These are phyloP conservation scores for Tephrocybe rancida DNA, from an alignment of 768 basidiomycete genomes.

Conservation along the genomic window DNA sequence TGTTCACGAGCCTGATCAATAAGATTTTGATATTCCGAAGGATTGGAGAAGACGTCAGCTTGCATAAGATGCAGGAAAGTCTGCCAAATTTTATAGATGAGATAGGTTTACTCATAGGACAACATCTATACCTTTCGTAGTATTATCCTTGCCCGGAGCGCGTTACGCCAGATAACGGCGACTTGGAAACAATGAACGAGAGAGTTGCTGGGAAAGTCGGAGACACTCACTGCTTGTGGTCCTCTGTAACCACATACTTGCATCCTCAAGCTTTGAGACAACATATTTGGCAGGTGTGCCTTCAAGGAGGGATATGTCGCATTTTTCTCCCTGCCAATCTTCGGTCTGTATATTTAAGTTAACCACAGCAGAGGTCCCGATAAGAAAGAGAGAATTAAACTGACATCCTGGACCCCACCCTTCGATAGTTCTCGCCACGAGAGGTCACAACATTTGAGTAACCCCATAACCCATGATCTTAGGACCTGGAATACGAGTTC, in stretches of 20 bases:
- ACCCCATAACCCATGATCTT: constrained; percentile 62
- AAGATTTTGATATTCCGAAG: constrained; percentile 36
- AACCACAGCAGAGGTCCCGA: constrained; percentile 7
- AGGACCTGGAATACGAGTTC: constrained; percentile 73
- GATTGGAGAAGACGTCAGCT: constrained; percentile 37
- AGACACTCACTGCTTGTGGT: constrained; percentile 40
- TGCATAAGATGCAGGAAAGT: constrained; percentile 53
- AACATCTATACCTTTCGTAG: constrained; percentile 54
- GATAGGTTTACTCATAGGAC: neutral
- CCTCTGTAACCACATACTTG: constrained; percentile 58
- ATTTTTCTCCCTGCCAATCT: constrained; percentile 91
- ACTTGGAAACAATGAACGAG: constrained; percentile 31
- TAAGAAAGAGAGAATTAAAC: constrained; percentile 29
- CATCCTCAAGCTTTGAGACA: constrained; percentile 57
- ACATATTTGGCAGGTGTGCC: constrained; percentile 56
- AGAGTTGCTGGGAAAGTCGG: neutral
- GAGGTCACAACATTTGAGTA: constrained; percentile 82
- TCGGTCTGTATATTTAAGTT: constrained; percentile 55
- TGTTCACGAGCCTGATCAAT: constrained; percentile 41
- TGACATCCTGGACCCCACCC: constrained; percentile 76
- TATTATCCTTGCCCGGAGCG: constrained; percentile 52
- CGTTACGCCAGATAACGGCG: constrained; percentile 48
- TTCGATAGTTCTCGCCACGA: constrained; percentile 82
- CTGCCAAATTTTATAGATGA: constrained; percentile 27
- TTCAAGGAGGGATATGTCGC: constrained; percentile 77